These are phyloP conservation scores for Camellia oleifera DNA, from an alignment of 179 eudicot species.

Conservation along the genomic window DNA sequence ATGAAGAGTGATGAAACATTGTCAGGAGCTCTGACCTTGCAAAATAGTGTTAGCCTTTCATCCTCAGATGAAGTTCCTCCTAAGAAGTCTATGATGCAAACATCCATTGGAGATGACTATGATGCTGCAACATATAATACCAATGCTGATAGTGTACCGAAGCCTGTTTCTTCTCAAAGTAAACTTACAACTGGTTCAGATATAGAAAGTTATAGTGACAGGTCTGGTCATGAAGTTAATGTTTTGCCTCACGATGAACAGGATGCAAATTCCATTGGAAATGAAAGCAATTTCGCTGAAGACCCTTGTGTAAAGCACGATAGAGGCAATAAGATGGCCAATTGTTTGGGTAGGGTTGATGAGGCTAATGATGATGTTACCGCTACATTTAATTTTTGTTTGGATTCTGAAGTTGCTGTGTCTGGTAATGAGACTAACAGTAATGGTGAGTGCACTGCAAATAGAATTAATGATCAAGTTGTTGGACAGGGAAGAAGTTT, in stretches of 20 bases:
- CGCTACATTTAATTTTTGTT: slow-evolving; percentile 25
- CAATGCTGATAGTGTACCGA: slow-evolving; percentile 17
- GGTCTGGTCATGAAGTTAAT: slow-evolving; percentile 22
- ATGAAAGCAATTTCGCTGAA: slow-evolving; percentile 17
- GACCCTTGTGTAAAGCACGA: slow-evolving; percentile 24
- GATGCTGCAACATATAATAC: slow-evolving; percentile 24
- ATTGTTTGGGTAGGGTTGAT: slow-evolving; percentile 22
- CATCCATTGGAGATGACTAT: slow-evolving; percentile 24
- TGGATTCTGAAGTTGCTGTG: slow-evolving; percentile 30
- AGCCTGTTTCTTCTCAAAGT: slow-evolving; percentile 19
- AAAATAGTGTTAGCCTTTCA: slow-evolving; percentile 26
- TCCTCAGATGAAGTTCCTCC: slow-evolving; percentile 25
- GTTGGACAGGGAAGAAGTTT: slow-evolving; percentile 23
- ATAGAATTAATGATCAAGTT: slow-evolving; percentile 18
- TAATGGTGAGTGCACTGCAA: slow-evolving; percentile 21
- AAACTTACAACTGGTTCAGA: slow-evolving; percentile 28
- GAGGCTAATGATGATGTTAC: slow-evolving; percentile 24
- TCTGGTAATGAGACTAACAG: slow-evolving; percentile 25
- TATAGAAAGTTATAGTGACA: slow-evolving; percentile 20
- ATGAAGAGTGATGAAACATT: slow-evolving; percentile 52
- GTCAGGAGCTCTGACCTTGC: slow-evolving; percentile 29
- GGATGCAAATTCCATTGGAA: slow-evolving; percentile 18
- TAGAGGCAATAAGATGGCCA: slow-evolving; percentile 8
- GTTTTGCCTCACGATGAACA: slow-evolving; percentile 22
- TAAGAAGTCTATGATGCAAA: slow-evolving; percentile 24